phyloP scores from a whole-genome alignment of 805 yeast genomes.

The Barnettozyma botsteinii region DNA sequence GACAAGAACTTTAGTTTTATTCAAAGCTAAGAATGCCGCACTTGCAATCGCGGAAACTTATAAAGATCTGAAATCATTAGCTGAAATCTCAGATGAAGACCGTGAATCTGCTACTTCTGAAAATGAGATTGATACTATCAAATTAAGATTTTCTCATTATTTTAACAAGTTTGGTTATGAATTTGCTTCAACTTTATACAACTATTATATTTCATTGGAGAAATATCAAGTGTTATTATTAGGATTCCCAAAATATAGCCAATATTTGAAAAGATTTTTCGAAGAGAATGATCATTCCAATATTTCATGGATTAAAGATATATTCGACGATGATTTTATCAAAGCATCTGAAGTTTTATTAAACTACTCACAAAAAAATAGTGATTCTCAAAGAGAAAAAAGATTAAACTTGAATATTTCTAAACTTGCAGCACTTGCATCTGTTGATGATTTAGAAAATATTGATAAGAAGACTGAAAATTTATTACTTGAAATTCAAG shows the following conservation, averaged over 20 bases:
- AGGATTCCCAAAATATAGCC: slow-evolving; percentile 48
- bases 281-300: slow-evolving; percentile 39
- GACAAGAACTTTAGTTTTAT: slow-evolving; percentile 52
- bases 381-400: slow-evolving; percentile 40
- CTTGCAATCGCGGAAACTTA: slow-evolving; percentile 59
- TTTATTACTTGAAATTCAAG: slow-evolving; percentile 41
- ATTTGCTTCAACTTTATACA: slow-evolving; percentile 63
- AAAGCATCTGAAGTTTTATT: slow-evolving; percentile 46
- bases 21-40: slow-evolving; percentile 48
- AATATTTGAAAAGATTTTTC: slow-evolving; percentile 48
- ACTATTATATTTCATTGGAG: slow-evolving; percentile 47
- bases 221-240: slow-evolving; percentile 49
- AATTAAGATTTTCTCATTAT: slow-evolving; percentile 38
- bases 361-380: slow-evolving; percentile 34
- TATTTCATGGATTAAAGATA: slow-evolving; percentile 68
- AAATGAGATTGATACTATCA: slow-evolving; percentile 16
- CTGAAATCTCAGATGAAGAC: slow-evolving; percentile 42
- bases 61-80: slow-evolving; percentile 59
- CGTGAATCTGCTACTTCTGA: slow-evolving; percentile 26
- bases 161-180: slow-evolving; percentile 58
- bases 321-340: slow-evolving; percentile 44
- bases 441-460: slow-evolving; percentile 19
- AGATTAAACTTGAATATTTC: slow-evolving; percentile 64
- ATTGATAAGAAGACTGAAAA: slow-evolving; percentile 11
- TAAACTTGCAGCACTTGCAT: slow-evolving; percentile 55